Base-by-base conservation (phyloP, 2,329 filamentous ascomycete species). In the Lecanicillium sp. region DNA sequence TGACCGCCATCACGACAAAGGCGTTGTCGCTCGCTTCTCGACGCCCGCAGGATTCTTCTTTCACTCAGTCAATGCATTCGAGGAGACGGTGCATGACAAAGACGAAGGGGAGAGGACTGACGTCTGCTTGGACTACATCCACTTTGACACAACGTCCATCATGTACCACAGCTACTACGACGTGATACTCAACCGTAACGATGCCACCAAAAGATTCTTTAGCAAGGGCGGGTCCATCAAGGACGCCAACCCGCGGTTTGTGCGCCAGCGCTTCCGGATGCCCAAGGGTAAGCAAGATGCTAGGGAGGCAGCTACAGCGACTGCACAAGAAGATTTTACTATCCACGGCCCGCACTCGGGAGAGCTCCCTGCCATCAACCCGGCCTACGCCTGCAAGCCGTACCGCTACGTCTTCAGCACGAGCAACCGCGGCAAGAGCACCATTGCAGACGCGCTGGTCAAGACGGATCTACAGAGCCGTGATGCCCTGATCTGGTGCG, bases 61-160 rank as follows among this genome's bases (percentile, higher is more conserved):
- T 58, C 84, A 89, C 59, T 74, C 72, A 1, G 65, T 84, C 53
- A 88, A 88, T 47, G 72, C 82, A 0, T 87, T 76, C 55, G 80
- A 87, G 49, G 72, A 82, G 43, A 41, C 47, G 32, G 33, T 25
- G 10, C 13, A 5, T 35, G 36, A 19, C 3, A 66, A 77, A 46
- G 67, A 87, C 22, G 60, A 79, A 18, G 77, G 77, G 43, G 83
- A 87, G 40, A 56, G 77, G 14, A 62, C 72, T 32, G 84, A 79
- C 50, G 66, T 72, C 0, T 79, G 72, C 38, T 58, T 71, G 0
- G 74, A 83, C 27, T 30, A 30, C 27, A 27, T 40, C 11, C 22
- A 29, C 27, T 40, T 30, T 27, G 37, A 35, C 8, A 34, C 31
- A 17, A 40, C 32, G 32, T 15, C 22, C 44, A 62, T 84, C 11